Evolutionary conservation across 1,284 basidiomycete genomes (phyloP).

Genomic region (Inonotus hispidus): DNA sequence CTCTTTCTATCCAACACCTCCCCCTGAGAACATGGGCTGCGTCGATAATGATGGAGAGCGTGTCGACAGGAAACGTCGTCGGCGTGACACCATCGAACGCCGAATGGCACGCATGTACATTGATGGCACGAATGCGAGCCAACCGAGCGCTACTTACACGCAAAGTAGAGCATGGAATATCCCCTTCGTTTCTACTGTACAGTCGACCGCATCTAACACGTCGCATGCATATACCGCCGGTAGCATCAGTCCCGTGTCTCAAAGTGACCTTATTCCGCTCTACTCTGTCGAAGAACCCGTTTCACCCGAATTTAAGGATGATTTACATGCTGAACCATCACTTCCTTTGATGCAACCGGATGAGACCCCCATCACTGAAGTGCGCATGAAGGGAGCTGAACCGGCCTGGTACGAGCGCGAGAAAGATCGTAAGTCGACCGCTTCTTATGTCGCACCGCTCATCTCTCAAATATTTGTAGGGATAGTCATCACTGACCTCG

Average conservation of each 20-base stretch:
- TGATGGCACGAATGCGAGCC: neutral
- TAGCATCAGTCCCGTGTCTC: constrained; percentile 8
- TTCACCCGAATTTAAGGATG: constrained; percentile 4
- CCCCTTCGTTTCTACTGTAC: neutral
- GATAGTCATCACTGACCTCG: constrained; percentile 20
- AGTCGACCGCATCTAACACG: constrained; percentile 2
- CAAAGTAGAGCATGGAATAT: neutral
- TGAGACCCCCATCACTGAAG: constrained; percentile 7
- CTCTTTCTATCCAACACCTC: constrained; percentile 12
- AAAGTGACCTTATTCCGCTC: neutral
- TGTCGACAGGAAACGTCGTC: constrained; percentile 9
- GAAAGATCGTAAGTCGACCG: constrained; percentile 15
- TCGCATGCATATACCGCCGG: constrained; percentile 13
- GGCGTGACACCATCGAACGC: constrained; percentile 15
- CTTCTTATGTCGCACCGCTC: neutral
- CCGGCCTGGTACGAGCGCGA: constrained; percentile 19
- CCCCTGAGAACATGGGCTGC: neutral
- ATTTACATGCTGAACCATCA: neutral
- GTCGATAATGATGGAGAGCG: neutral
- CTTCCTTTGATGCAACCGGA: neutral
- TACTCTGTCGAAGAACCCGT: constrained; percentile 17
- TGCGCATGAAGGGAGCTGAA: constrained; percentile 18
- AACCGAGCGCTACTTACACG: neutral
- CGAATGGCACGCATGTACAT: constrained; percentile 17
- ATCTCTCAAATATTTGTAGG: constrained; percentile 2